Conservation (phyloP, 768 basidiomycete species). For the Podaxis sp. region DNA sequence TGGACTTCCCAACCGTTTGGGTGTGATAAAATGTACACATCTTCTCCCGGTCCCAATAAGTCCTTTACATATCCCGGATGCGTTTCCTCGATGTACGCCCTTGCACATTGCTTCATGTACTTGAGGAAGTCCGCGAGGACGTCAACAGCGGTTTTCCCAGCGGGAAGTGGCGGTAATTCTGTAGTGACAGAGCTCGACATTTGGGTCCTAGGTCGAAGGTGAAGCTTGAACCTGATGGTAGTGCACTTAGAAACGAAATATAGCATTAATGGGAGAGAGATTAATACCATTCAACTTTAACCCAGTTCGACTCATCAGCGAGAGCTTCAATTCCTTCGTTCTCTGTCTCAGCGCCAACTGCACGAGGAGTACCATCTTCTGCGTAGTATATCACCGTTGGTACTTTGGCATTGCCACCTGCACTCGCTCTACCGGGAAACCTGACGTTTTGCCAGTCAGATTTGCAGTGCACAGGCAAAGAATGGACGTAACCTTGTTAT, state of each 20-base stretch:
- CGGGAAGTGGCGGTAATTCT: conserved; percentile 28
- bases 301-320: conserved; percentile 44
- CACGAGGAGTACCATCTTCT: conserved; percentile 30
- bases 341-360: conserved; percentile 42
- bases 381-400: conserved; percentile 49
- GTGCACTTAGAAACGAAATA: conserved; percentile 10
- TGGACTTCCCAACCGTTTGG: conserved; percentile 58
- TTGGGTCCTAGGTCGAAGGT: conserved; percentile 15
- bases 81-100: conserved; percentile 35
- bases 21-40: conserved; percentile 43
- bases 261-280: conserved; percentile 14
- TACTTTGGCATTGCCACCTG: conserved; percentile 44
- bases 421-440: conserved; percentile 40
- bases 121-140: conserved; percentile 40
- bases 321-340: conserved; percentile 32
- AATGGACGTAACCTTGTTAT: conserved; percentile 18
- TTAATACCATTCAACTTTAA: conserved; percentile 43
- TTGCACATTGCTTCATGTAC: conserved; percentile 37
- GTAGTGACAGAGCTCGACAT: background rate
- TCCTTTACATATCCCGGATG: conserved; percentile 14
- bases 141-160: conserved; percentile 29
- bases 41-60: conserved; percentile 22
- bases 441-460: conserved; percentile 21
- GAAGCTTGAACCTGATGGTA: conserved; percentile 27
- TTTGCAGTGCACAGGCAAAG: background rate